phyloP scores from a whole-genome alignment of 257 asterid species.

The Capsicum chinense region DNA sequence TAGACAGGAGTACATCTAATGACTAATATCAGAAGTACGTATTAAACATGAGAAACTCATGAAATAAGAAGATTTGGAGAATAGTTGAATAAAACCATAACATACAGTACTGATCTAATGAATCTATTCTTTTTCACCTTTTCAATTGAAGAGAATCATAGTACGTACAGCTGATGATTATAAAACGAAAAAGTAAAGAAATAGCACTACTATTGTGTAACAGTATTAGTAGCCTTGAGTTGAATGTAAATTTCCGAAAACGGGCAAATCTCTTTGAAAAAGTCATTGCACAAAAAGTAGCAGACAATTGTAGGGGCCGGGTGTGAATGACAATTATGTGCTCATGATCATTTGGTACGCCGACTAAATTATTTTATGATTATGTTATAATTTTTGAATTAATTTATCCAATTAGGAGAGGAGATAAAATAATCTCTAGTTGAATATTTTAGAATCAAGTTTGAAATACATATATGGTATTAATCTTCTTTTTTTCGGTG shows the following conservation, averaged over 20 bases:
- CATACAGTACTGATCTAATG: not conserved
- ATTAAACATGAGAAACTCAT: not conserved
- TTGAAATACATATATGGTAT: no score
- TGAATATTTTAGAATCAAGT: no score
- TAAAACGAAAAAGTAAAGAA: slow-evolving; percentile 5
- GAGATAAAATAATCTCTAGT: no score
- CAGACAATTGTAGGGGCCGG: no score
- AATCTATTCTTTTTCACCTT: slow-evolving; percentile 22
- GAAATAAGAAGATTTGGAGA: not conserved
- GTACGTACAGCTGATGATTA: slow-evolving; percentile 3
- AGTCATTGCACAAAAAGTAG: not conserved
- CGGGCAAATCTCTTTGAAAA: not conserved
- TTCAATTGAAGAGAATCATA: not conserved
- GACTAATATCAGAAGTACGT: no score
- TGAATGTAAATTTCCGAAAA: slow-evolving; percentile 15
- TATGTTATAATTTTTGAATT: no score
- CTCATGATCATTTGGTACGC: not conserved
- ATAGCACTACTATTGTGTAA: not conserved
- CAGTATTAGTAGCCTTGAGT: not conserved
- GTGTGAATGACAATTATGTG: slow-evolving; percentile 20
- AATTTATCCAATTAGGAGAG: no score
- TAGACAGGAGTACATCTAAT: not conserved
- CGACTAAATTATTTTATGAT: no score
- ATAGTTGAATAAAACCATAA: not conserved
- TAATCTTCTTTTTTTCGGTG: no score